These are phyloP conservation scores for Tolypocladium capitatum DNA, from an alignment of 2,329 filamentous ascomycete species.

Conservation along the genomic window DNA sequence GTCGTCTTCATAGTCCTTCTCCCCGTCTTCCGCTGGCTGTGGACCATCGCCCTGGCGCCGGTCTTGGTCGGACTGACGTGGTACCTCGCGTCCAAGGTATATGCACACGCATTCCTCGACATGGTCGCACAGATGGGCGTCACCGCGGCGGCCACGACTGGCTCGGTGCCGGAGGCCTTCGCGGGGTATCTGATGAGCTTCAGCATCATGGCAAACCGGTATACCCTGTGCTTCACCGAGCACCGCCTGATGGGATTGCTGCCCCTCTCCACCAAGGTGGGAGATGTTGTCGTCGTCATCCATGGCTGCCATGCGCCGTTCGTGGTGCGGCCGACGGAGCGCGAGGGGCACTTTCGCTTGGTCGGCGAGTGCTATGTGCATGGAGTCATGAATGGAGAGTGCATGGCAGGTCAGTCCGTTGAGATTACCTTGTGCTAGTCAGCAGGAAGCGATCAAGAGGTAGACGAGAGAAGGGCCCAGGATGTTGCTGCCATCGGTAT, in stretches of 20 bases:
- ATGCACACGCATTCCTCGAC: background rate
- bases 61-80: background rate
- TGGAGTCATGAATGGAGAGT: slow-evolving; percentile 6
- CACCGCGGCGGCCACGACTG: background rate
- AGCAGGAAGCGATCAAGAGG: background rate
- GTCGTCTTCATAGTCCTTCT: slow-evolving; percentile 1
- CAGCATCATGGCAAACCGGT: background rate
- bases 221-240: slow-evolving; percentile 2
- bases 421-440: slow-evolving; percentile 2
- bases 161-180: slow-evolving; percentile 2
- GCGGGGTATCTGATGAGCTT: background rate
- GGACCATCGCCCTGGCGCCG: background rate
- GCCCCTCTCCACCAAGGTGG: slow-evolving; percentile 1
- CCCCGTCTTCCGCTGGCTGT: slow-evolving; percentile 3
- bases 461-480: background rate
- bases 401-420: background rate
- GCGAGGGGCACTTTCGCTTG: slow-evolving; percentile 1
- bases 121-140: slow-evolving; percentile 1
- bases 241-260: slow-evolving; percentile 2
- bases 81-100: background rate
- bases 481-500: background rate
- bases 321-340: slow-evolving; percentile 1
- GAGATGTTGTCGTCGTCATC: slow-evolving; percentile 4
- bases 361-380: slow-evolving; percentile 6
- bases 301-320: slow-evolving; percentile 6